Conservation (phyloP, 495 filamentous ascomycete species). For the Talaromyces stipitatus region DNA sequence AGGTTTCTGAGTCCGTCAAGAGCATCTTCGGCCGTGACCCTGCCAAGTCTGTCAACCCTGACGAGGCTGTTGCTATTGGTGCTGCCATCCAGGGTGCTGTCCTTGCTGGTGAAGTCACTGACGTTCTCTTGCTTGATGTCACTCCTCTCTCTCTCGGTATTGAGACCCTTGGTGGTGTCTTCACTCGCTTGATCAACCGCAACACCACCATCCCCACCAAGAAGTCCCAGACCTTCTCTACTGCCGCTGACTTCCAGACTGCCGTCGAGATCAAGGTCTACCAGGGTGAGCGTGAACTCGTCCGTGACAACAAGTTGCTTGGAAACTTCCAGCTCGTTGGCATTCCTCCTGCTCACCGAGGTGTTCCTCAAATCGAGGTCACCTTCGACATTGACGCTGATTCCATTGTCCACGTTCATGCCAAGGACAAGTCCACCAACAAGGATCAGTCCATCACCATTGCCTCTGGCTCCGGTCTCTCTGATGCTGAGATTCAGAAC, state of each 20-base stretch:
- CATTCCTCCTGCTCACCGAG: constrained; percentile 94
- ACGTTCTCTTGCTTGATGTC: constrained; percentile 92
- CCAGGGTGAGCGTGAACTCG: constrained; percentile 99
- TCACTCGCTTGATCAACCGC: constrained; percentile 98
- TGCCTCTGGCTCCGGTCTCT: constrained; percentile 96
- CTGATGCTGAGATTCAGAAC: constrained; percentile 83
- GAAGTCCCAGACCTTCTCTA: constrained; percentile 98
- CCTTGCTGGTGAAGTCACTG: constrained; percentile 92
- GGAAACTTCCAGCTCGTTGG: constrained; percentile 99
- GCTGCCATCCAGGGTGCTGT: constrained; percentile 98
- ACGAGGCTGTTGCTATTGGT: constrained; percentile 98
- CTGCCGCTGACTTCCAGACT: constrained; percentile 97
- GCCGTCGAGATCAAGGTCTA: constrained; percentile 99
- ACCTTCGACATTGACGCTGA: constrained; percentile 99
- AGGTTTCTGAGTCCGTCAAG: constrained; percentile 96
- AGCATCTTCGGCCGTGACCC: constrained; percentile 96
- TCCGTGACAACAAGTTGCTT: constrained; percentile 97
- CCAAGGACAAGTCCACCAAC: constrained; percentile 98
- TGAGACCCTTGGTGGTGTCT: constrained; percentile 98
- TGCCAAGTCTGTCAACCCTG: constrained; percentile 98
- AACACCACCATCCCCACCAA: constrained; percentile 99
- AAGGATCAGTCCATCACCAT: constrained; percentile 99
- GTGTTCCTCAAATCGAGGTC: constrained; percentile 96
- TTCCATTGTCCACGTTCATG: constrained; percentile 96
- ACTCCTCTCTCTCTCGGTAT: constrained; percentile 98